These are phyloP conservation scores for Litsea cubeba DNA, from an alignment of 164 flowering plant genomes.

Conservation along the genomic window DNA sequence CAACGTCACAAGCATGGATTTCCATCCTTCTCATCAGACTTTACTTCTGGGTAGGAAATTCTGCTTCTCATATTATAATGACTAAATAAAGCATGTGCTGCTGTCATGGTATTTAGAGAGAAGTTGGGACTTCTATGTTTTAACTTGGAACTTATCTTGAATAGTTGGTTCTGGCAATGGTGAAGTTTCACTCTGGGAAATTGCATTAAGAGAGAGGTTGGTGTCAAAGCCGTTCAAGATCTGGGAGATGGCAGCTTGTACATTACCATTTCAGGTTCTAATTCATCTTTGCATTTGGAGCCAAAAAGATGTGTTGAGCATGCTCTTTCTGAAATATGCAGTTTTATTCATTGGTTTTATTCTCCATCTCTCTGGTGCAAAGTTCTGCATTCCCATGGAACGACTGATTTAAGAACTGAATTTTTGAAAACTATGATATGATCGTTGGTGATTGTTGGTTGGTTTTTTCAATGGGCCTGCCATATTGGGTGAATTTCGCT, in stretches of 20 bases:
- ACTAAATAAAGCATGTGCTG: neutral
- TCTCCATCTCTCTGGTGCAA: neutral
- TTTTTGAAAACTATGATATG: neutral
- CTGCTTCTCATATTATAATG: neutral
- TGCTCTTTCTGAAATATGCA: neutral
- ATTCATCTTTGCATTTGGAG: conserved; percentile 3
- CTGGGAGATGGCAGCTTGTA: conserved; percentile 51
- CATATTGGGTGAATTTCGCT: no score
- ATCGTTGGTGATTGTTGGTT: no score
- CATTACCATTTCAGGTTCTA: conserved; percentile 59
- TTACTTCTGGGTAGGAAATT: conserved; percentile 60
- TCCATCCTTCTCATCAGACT: conserved; percentile 76
- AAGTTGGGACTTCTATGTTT: neutral
- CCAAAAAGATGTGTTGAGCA: no score
- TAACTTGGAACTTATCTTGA: conserved; percentile 11
- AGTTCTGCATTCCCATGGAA: neutral
- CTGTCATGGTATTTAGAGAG: neutral
- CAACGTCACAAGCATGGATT: conserved; percentile 82
- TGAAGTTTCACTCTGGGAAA: conserved; percentile 75
- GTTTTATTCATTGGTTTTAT: neutral
- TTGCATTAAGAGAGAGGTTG: conserved; percentile 60
- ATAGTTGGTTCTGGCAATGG: conserved; percentile 74
- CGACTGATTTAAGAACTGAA: neutral
- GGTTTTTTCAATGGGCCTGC: no score
- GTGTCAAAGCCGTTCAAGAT: conserved; percentile 64